Base-by-base conservation (phyloP, 1,139 yeast genomes). In the Yamadazyma conglobata region DNA sequence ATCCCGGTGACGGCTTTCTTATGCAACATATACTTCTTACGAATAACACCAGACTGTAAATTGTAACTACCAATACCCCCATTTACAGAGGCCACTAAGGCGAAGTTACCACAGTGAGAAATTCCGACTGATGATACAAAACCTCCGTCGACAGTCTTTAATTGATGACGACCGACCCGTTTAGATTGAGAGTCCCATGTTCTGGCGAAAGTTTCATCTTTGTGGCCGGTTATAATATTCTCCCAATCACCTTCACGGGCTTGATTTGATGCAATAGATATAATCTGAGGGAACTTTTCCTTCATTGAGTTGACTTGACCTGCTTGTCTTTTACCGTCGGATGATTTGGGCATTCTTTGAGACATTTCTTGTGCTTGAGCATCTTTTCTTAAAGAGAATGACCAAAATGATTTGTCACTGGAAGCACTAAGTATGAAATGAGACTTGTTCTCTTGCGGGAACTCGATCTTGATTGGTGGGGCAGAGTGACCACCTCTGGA, bases 401-500 rank as follows among this genome's bases (percentile, higher is more conserved):
- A 73, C 96, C 98, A 91, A 45, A 91, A 70, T 2, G 95, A 73
- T 43, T 75, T 73, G 58, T 93, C 98, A 44, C 82, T 73, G 0
- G 97, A 86, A 4, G 94, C 95, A 40, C 96, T 85, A 35, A 86
- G 70, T 19, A 93, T 54, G 56, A 79, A 86, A 57, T 93, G 98
- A 1, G 95, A 79, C 40, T 77, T 80, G 12, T 77, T 75, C 44
- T 74, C 79, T 45, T 85, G 84, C 3, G 95, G 87, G 55, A 91
- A 93, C 21, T 70, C 66, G 28, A 93, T 79, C 9, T 77, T 60
- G 1, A 83, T 69, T 3, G 98, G 95, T 5, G 98, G 96, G 14
- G 87, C 83, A 3, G 96, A 79, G 56, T 93, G 98, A 10, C 99
- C 99, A 46, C 97, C 97, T 54, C 98, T 76, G 0, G 95, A 84